These are phyloP conservation scores for Cucumis melo DNA, from an alignment of 306 rosid genomes.

Conservation along the genomic window DNA sequence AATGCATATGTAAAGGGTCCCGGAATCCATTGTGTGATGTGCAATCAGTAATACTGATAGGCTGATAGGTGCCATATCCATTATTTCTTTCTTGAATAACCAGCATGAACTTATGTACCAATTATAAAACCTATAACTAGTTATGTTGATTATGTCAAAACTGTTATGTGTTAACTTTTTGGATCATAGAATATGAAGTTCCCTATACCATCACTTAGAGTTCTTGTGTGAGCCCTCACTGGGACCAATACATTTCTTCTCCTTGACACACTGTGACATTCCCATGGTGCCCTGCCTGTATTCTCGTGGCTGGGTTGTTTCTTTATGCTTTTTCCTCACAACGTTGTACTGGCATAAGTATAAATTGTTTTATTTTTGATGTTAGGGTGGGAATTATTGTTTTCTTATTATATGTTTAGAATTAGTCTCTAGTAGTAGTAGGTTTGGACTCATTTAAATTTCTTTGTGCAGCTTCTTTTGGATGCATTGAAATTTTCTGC, in stretches of 20 bases:
- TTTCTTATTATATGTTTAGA: background rate
- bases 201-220: background rate
- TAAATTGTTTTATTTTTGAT: background rate
- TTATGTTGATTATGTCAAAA: background rate
- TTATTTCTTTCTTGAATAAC: background rate
- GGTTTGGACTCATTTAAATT: conserved; percentile 11
- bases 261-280: background rate
- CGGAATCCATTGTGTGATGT: background rate
- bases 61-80: background rate
- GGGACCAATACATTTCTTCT: background rate
- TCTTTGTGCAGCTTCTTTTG: conserved; percentile 55
- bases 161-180: background rate
- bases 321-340: background rate
- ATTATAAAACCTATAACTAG: background rate
- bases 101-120: background rate
- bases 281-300: background rate
- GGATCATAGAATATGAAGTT: background rate
- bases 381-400: background rate
- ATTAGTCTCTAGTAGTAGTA: conserved; percentile 12
- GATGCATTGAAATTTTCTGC: conserved; percentile 51
- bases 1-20: background rate
- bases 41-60: background rate
- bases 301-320: background rate
- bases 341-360: background rate
- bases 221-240: background rate